These are phyloP conservation scores for Furcasterigmium furcatum DNA, from an alignment of 2,329 filamentous ascomycete genomes.

Conservation along the genomic window DNA sequence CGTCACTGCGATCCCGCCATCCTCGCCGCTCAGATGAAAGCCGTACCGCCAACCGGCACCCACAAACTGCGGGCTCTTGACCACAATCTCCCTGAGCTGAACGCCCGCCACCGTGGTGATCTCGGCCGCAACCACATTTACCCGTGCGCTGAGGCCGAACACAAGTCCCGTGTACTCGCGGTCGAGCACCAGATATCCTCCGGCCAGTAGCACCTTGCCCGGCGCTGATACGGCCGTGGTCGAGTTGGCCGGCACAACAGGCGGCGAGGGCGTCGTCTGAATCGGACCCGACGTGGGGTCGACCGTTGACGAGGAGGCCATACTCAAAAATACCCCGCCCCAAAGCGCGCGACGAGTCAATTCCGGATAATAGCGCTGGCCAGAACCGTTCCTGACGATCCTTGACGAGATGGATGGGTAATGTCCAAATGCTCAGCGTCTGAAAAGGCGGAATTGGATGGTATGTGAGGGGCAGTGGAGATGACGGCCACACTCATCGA, in stretches of 20 bases:
- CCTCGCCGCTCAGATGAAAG: constrained; percentile 64
- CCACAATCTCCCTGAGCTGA: constrained; percentile 69
- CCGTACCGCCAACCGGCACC: constrained; percentile 87
- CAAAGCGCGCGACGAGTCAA: too few relatives aligned
- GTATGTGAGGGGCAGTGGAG: neutral
- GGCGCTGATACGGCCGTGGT: constrained; percentile 76
- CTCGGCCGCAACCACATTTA: constrained; percentile 59
- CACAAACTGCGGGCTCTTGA: constrained; percentile 87
- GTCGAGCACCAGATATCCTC: constrained; percentile 93
- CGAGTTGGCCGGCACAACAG: constrained; percentile 26
- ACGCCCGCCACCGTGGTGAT: constrained; percentile 61
- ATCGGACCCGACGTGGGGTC: neutral
- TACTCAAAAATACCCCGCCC: too few relatives aligned
- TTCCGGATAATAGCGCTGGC: too few relatives aligned
- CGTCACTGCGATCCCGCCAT: constrained; percentile 77
- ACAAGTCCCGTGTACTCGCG: constrained; percentile 76
- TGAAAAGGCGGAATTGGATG: neutral
- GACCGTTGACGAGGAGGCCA: too few relatives aligned
- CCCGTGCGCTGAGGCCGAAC: constrained; percentile 64
- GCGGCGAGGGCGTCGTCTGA: constrained; percentile 7
- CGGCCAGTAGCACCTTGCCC: constrained; percentile 92
- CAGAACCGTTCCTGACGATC: neutral
- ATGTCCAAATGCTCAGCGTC: too few relatives aligned
- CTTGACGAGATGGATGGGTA: neutral
- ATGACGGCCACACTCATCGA: too few relatives aligned